Conservation (phyloP, 495 filamentous ascomycete species). For the Daldinia concentrica region DNA sequence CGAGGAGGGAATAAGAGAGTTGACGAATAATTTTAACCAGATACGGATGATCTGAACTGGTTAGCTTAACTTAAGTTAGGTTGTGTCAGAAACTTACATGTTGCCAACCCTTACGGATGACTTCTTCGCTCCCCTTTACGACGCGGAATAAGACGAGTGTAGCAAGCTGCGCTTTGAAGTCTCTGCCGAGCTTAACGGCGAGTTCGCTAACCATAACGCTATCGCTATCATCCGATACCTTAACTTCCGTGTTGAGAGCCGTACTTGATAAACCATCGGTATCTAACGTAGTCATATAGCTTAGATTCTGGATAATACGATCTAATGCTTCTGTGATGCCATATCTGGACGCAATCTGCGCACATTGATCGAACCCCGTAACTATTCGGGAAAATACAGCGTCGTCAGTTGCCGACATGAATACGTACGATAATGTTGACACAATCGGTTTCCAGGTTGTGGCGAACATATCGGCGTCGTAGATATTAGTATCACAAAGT, state of each 20-base stretch:
- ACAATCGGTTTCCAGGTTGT: conserved; percentile 96
- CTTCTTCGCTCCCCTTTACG: conserved; percentile 79
- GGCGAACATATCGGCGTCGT: conserved; percentile 96
- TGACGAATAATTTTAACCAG: conserved; percentile 95
- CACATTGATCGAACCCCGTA: conserved; percentile 94
- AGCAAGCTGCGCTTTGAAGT: conserved; percentile 91
- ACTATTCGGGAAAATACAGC: conserved; percentile 94
- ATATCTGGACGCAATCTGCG: conserved; percentile 89
- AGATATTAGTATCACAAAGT: conserved; percentile 91
- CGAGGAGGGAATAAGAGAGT: conserved; percentile 87
- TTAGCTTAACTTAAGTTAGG: conserved; percentile 40
- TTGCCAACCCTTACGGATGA: conserved; percentile 82
- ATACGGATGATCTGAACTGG: conserved; percentile 77
- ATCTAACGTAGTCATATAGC: conserved; percentile 87
- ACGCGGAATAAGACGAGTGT: conserved; percentile 94
- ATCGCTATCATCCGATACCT: conserved; percentile 86
- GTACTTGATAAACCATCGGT: conserved; percentile 80
- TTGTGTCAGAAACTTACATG: conserved; percentile 64
- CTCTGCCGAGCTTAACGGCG: conserved; percentile 94
- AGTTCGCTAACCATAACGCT: conserved; percentile 99
- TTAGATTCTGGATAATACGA: conserved; percentile 86
- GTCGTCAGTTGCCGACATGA: conserved; percentile 98
- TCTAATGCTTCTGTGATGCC: conserved; percentile 86
- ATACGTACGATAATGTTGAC: conserved; percentile 95
- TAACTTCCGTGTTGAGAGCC: conserved; percentile 92